Conservation (phyloP, 148 eudicot species). For the Rhododendron williamsianum region DNA sequence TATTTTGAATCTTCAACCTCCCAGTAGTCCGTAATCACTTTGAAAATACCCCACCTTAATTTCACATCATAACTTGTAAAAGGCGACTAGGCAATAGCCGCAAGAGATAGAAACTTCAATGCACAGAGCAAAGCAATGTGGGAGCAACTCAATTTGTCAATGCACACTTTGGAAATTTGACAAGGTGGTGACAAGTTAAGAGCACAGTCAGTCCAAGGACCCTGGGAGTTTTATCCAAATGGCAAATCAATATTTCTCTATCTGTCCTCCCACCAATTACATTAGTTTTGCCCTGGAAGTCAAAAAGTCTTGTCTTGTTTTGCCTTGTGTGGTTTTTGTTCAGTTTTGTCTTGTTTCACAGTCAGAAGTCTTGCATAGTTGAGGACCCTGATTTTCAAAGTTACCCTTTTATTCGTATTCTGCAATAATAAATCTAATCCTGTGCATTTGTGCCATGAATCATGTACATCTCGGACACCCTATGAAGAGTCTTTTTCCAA, state of each 20-base stretch:
- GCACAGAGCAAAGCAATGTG: background rate
- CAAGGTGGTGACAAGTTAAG: background rate
- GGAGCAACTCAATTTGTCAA: background rate
- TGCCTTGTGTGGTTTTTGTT: background rate
- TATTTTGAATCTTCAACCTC: constrained; percentile 3
- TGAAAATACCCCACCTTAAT: background rate
- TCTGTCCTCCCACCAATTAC: background rate
- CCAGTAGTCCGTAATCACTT: background rate
- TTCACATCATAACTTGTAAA: background rate
- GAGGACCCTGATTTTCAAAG: no score
- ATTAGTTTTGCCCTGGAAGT: background rate
- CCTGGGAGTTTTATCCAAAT: background rate
- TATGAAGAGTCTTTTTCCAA: no score
- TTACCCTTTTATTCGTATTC: background rate
- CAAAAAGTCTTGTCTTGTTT: background rate
- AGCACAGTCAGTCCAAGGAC: background rate
- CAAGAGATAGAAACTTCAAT: background rate
- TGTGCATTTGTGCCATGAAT: background rate
- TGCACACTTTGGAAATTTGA: background rate
- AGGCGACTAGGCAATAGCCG: background rate
- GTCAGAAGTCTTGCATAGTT: background rate
- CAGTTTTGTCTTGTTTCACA: background rate
- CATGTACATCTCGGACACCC: background rate
- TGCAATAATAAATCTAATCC: background rate
- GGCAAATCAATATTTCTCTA: background rate